Evolutionary conservation across 225 moss, liverwort and hornwort species (phyloP).

Genomic region (Physcomitrellopsis africana): DNA sequence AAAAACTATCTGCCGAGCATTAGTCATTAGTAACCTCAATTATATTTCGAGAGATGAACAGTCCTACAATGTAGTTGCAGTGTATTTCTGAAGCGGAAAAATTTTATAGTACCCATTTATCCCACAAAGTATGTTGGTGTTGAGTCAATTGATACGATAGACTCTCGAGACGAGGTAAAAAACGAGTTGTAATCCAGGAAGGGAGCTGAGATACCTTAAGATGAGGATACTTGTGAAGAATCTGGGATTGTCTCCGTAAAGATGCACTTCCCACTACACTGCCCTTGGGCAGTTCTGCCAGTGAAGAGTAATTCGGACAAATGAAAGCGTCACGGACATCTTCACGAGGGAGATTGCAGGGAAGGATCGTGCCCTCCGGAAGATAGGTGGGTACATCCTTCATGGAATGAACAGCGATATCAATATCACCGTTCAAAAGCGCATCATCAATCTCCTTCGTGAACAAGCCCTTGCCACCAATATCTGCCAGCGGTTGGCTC

Average conservation of each 20-base stretch:
- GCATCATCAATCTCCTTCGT: constrained; percentile 93
- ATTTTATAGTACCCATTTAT: too few relatives aligned
- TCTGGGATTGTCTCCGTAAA: constrained; percentile 77
- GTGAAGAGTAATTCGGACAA: constrained; percentile 62
- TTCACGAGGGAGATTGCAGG: constrained; percentile 63
- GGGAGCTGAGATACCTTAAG: constrained; percentile 44
- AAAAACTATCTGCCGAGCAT: not conserved
- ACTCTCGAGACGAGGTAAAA: too few relatives aligned
- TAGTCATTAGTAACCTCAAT: not conserved
- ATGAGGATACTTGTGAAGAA: constrained; percentile 69
- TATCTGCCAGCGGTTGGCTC: constrained; percentile 83
- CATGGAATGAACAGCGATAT: constrained; percentile 92
- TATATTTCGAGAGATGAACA: not conserved
- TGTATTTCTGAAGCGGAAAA: too few relatives aligned
- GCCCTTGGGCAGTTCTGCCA: constrained; percentile 74
- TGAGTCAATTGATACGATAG: too few relatives aligned
- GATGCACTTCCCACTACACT: constrained; percentile 83
- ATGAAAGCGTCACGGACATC: constrained; percentile 86
- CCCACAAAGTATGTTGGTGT: too few relatives aligned
- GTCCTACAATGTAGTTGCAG: too few relatives aligned
- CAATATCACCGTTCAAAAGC: constrained; percentile 62
- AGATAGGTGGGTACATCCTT: constrained; percentile 59
- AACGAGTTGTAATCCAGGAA: too few relatives aligned
- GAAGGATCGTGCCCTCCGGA: constrained; percentile 48
- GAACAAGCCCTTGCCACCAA: constrained; percentile 86